Base-by-base conservation (phyloP, 306 rosid species). In the Castanopsis chinensis region DNA sequence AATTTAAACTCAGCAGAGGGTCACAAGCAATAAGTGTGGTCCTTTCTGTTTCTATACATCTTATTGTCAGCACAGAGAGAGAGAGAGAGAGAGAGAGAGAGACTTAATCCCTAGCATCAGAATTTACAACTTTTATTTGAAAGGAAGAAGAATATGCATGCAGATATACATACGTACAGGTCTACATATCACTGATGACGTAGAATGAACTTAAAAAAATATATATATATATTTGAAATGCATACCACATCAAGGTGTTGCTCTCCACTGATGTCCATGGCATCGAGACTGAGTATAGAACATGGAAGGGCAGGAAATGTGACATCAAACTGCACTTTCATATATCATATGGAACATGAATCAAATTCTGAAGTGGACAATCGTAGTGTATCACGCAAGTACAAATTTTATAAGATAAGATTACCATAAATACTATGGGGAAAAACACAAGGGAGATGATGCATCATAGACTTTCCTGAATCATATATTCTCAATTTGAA, bases 181-280 rank as follows among this genome's bases (percentile, higher is more conserved):
- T 28, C 10, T 3, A 64, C 4, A 30, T 32, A 35, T 35, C n/a
- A 4, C 12, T 25, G 37, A 33, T 19, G 15, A 67, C 0, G 5
- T 33, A 18, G 30, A 12, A 5, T 30, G 17, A 73, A 49, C 69
- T 59, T n/a, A 6, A 73, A 49, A 77, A 68, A n/a, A 25, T 20
- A 28, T 28, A 41, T 32, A 25, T 20, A 28, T 28, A 41, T 18
- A 72, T 11, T 53, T 21, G 61, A 17, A 49, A 81, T 79, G 86
- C 99, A 21, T 93, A 96, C 99, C 18, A 96, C 93, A 74, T 96
- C 99, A 21, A 96, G 90, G 81, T 96, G 98, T 76, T 96, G 99
- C 86, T 96, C 99, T 80, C 99, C 99, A 49, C 99, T 96, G 73
- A 96, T 96, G 85, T 96, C 99, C 96, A 96, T 96, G 20, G 99